Evolutionary conservation across 2,329 filamentous ascomycete species (phyloP), one percentile per base, ranked within the genome.

Genomic region (Huntiella bhutanensis): DNA sequence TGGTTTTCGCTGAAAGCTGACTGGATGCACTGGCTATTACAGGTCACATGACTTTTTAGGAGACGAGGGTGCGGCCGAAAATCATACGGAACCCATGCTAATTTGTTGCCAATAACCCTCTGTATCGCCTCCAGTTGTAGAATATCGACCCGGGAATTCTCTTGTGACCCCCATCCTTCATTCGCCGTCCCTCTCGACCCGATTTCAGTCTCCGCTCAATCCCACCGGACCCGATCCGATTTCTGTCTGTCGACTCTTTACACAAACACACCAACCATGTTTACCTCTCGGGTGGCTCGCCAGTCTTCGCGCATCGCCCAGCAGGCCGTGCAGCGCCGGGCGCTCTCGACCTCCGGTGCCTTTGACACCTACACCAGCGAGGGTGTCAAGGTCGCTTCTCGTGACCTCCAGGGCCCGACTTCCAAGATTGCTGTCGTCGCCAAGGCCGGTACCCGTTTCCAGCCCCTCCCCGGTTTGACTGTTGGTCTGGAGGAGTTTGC

Each of bases 401-500:
- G 88, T 69, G 87, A 96, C 64, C 72, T 84, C 58, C 75, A 82
- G 53, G 84, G 85, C 53, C 83, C 86, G 54, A 93, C 88, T 52
- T 86, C 87, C 52, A 92, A 85, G 59, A 73, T 98, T 54, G 86
- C 87, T 48, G 66, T 98, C 54, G 84, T 98, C 61, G 77, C 87
- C 55, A 94, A 93, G 72, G 91, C 86, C 53, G 91, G 91, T 59
- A 92, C 88, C 53, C 75, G 91, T 64, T 96, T 88, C 66, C 80
- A 98, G 70, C 75, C 83, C 53, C 72, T 82, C 55, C 91, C 91
- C 52, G 91, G 91, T 54, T 73, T 95, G 63, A 81, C 88, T 53
- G 81, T 87, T 60, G 88, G 82, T 49, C 74, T 98, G 54, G 82
- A 91, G 69, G 82, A 85, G 63, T 98, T 92, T 69, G 88, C 92